These are phyloP conservation scores for Candida sp. DNA, from an alignment of 1,139 yeast genomes.

Conservation along the genomic window DNA sequence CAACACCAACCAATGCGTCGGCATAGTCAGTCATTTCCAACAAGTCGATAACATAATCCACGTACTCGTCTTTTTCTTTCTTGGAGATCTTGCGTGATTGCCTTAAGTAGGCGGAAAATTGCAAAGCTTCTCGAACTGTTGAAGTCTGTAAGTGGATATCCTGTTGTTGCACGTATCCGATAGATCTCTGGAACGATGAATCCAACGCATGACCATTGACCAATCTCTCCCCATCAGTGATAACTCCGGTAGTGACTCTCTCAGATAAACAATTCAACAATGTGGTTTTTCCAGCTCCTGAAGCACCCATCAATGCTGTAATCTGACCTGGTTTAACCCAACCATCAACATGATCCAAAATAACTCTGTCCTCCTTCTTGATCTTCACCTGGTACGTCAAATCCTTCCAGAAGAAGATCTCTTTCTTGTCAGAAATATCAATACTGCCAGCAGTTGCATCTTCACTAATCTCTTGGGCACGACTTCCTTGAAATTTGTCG, in stretches of 20 bases:
- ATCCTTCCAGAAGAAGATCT: slow-evolving; percentile 81
- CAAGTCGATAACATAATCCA: slow-evolving; percentile 38
- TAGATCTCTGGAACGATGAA: slow-evolving; percentile 41
- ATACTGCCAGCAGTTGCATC: background rate
- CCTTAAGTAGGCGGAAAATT: slow-evolving; percentile 39
- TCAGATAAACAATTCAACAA: slow-evolving; percentile 36
- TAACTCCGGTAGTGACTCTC: slow-evolving; percentile 36
- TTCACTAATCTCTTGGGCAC: background rate
- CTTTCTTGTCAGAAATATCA: slow-evolving; percentile 17
- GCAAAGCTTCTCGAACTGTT: slow-evolving; percentile 41
- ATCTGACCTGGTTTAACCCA: slow-evolving; percentile 45
- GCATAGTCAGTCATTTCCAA: slow-evolving; percentile 22
- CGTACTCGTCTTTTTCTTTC: slow-evolving; percentile 36
- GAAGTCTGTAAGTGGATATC: slow-evolving; percentile 40
- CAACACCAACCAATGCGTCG: slow-evolving; percentile 44
- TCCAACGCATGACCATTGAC: slow-evolving; percentile 38
- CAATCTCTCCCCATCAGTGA: slow-evolving; percentile 38
- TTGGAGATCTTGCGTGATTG: slow-evolving; percentile 34
- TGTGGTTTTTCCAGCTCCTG: slow-evolving; percentile 41
- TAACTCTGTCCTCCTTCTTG: slow-evolving; percentile 61
- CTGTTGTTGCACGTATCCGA: slow-evolving; percentile 46
- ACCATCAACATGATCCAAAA: slow-evolving; percentile 74
- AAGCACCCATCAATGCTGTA: slow-evolving; percentile 35
- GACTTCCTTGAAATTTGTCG: slow-evolving; percentile 35
- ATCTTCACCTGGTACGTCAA: slow-evolving; percentile 75